phyloP scores from a whole-genome alignment of 1,139 yeast genomes.

The Scheffersomyces titani region DNA sequence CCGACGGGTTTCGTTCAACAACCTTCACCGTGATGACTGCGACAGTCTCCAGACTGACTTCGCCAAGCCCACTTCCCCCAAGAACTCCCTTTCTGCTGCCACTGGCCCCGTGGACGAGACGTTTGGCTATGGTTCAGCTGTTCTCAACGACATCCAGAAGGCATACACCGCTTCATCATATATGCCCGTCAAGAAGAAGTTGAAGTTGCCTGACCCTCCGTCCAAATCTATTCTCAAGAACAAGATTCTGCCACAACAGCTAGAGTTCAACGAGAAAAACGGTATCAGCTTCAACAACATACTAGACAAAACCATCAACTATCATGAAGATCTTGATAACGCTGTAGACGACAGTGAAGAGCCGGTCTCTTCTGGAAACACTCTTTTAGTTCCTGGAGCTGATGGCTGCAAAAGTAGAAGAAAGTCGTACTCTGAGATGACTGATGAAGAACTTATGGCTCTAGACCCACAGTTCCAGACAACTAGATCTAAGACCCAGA shows the following conservation, averaged over 20 bases:
- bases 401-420: conserved; percentile 26
- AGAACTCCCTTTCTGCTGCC: conserved; percentile 1
- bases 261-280: conserved; percentile 19
- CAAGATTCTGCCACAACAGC: conserved; percentile 33
- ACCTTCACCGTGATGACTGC: conserved; percentile 32
- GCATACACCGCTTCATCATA: conserved; percentile 8
- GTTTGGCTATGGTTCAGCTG: conserved; percentile 15
- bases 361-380: conserved; percentile 7
- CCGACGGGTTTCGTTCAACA: conserved; percentile 48
- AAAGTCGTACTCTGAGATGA: conserved; percentile 63
- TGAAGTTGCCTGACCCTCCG: conserved; percentile 34
- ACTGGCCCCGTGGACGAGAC: conserved; percentile 4
- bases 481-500: conserved; percentile 31
- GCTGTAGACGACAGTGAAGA: conserved; percentile 3
- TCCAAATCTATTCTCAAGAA: conserved; percentile 44
- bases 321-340: conserved; percentile 23
- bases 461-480: conserved; percentile 56
- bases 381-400: conserved; percentile 1
- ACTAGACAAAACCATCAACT: conserved; percentile 17
- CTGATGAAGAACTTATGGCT: conserved; percentile 62
- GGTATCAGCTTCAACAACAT: conserved; percentile 10
- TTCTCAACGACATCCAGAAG: conserved; percentile 15
- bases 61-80: conserved; percentile 1
- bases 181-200: conserved; percentile 14
- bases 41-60: conserved; percentile 1